Evolutionary conservation across 2,329 filamentous ascomycete genomes (phyloP), one percentile per base, ranked within the genome.

Genomic region (Juglanconis oblonga): DNA sequence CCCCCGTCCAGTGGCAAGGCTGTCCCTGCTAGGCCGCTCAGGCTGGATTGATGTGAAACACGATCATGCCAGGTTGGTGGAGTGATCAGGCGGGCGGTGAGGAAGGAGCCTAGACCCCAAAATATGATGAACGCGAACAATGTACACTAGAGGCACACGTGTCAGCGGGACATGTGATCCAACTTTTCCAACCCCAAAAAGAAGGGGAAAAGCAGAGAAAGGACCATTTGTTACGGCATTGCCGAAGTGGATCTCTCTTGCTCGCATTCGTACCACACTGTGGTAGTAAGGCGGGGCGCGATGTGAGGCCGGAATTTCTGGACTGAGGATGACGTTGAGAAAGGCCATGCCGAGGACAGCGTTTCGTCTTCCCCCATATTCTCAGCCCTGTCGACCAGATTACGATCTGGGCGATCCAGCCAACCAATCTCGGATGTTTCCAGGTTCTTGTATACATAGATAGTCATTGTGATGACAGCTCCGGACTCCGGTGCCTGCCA

Each of bases 331-430:
- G 38, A 42, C 38, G 38, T 42, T 11, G 11, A 13, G 10, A 42
- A 11, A 42, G 38, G 38, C 10, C 38, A 42, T 13, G 38, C 38
- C 38, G 38, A 42, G 11, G 38, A 42, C n/a, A 11, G 38, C 10
- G 10, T 42, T 11, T 14, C n/a, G 38, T 38, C 24, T 29, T 32
- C 38, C 52, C 52, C 36, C 35, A 31, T 53, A n/a, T 33, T 24
- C 44, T 36, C 52, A 47, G 52, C 42, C 52, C 52, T 55, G 52
- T 33, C 52, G 40, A 55, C 40, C 52, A 53, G 52, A 53, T 53
- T 53, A 36, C 52, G 50, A 52, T 45, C 52, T 55, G 32, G 31
- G 31, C 33, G 42, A 29, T 52, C 49, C 49, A 24, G 49, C 17
- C 33, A n/a, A 24, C 49, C 32, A 52, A 38, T 52, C 49, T 52